A percentile compares a stretch with the other conserved stretches of the same genome.
Conservation (phyloP, 78 protist genomes). For the Thecamonas trahens region DNA sequence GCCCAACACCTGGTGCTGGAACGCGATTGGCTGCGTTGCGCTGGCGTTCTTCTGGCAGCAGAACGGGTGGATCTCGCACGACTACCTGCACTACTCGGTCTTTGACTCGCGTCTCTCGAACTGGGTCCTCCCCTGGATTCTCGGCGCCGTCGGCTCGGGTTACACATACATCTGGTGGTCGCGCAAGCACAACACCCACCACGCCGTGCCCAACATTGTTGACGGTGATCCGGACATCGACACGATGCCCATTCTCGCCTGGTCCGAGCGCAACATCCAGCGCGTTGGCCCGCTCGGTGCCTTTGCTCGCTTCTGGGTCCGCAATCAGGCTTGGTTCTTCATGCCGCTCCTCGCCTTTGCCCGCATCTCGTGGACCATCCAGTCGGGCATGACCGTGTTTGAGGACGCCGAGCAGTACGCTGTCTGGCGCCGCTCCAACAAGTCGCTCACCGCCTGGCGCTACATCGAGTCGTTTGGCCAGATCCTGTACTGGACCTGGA, state of each 20-base stretch:
- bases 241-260: slow-evolving; percentile 5
- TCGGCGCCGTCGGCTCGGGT: not conserved
- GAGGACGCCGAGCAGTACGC: not conserved
- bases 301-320: not conserved
- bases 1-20: not conserved
- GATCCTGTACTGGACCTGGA: not conserved
- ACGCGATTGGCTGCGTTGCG: not conserved
- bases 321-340: not conserved
- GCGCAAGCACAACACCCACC: slow-evolving; percentile 13
- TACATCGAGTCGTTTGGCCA: not conserved
- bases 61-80: not conserved
- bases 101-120: not conserved
- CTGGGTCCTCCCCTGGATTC: not conserved
- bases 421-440: too few relatives aligned
- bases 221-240: not conserved
- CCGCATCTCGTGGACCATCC: not conserved
- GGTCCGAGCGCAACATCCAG: not conserved
- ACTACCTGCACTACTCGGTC: not conserved
- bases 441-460: too few relatives aligned
- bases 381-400: not conserved
- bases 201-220: slow-evolving; percentile 5
- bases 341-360: not conserved
- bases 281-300: not conserved
- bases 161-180: not conserved
- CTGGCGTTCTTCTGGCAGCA: not conserved